Evolutionary conservation across 2,329 filamentous ascomycete genomes (phyloP), one percentile per base, ranked within the genome.

Genomic region (Akanthomyces dipterigenus): DNA sequence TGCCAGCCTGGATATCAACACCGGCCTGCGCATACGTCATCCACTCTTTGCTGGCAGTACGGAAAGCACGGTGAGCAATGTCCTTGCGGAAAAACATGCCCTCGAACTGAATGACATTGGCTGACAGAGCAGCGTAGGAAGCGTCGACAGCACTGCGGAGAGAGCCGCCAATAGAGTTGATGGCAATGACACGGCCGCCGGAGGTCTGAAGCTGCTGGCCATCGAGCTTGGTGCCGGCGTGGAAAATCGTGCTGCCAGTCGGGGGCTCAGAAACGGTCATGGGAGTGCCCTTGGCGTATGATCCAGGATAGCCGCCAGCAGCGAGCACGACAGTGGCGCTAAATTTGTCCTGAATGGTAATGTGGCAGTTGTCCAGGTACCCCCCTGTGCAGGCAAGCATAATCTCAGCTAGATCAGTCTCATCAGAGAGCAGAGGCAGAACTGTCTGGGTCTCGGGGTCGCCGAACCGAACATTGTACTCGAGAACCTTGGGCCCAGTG

Each of bases 291-390:
- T 96, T 96, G 57, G 84, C 82, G 73, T 98, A 98, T 1, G 85
- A 80, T 60, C 88, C 90, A 5, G 95, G 95, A 72, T 99, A 99
- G 3, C 95, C 95, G 24, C 88, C 91, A 9, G 95, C 90, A 59
- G 93, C 91, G 20, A 96, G 88, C n/a, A 98, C 92, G 38, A 99
- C 92, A 1, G 93, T 98, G 28, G 91, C 89, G 64, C 91, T 92
- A 70, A 88, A 95, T 64, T 84, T 85, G 54, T 81, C 71, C 63
- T 88, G 83, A 38, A 93, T 77, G 64, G 86, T 86, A 66, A 96
- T 78, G 6, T 82, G 77, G 54, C 92, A 83, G 62, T 84, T 83
- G 64, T 88, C 83, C 20, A 98, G 82, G 70, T 85, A 89, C 43
- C 89, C 87, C 56, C 88, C 83, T 9, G 89, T 85, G 73, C 91